phyloP scores from a whole-genome alignment of 2,329 filamentous ascomycete species.

The Colletotrichum trifolii region DNA sequence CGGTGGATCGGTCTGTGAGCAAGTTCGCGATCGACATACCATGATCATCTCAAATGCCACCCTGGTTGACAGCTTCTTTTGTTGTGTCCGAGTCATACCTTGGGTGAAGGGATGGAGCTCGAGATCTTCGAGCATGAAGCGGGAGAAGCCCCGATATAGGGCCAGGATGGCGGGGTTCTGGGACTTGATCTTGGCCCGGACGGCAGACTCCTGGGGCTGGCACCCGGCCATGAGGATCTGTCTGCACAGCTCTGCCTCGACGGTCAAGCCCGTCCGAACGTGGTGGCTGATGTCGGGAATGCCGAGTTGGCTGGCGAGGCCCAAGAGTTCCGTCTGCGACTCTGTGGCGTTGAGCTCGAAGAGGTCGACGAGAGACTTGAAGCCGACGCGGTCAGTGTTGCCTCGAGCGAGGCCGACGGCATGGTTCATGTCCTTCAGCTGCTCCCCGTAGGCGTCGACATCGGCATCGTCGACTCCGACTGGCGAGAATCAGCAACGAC shows the following conservation, averaged over 20 bases:
- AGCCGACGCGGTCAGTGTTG: constrained; percentile 41
- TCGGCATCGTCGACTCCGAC: constrained; percentile 56
- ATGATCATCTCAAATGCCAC: constrained; percentile 49
- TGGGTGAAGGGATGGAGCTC: constrained; percentile 41
- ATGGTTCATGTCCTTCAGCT: constrained; percentile 51
- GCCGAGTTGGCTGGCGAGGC: constrained; percentile 8
- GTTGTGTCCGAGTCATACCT: constrained; percentile 42
- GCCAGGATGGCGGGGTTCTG: constrained; percentile 53
- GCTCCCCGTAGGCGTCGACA: constrained; percentile 52
- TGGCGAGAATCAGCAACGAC: constrained; percentile 19
- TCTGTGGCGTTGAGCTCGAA: constrained; percentile 51
- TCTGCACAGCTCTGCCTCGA: constrained; percentile 46
- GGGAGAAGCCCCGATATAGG: constrained; percentile 70
- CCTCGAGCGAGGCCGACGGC: constrained; percentile 40
- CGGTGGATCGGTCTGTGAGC: not conserved
- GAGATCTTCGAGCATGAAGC: constrained; percentile 59
- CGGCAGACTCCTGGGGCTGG: constrained; percentile 44
- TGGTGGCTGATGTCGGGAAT: constrained; percentile 51
- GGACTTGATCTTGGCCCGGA: constrained; percentile 42
- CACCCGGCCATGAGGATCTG: constrained; percentile 48
- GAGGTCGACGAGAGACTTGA: constrained; percentile 43
- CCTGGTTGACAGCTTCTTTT: constrained; percentile 44
- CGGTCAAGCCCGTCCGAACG: constrained; percentile 40
- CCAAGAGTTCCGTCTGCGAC: constrained; percentile 14
- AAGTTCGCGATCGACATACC: constrained; percentile 26